Evolutionary conservation across 176 grass and related monocot species (phyloP).

Genomic region (Bromus sterilis): DNA sequence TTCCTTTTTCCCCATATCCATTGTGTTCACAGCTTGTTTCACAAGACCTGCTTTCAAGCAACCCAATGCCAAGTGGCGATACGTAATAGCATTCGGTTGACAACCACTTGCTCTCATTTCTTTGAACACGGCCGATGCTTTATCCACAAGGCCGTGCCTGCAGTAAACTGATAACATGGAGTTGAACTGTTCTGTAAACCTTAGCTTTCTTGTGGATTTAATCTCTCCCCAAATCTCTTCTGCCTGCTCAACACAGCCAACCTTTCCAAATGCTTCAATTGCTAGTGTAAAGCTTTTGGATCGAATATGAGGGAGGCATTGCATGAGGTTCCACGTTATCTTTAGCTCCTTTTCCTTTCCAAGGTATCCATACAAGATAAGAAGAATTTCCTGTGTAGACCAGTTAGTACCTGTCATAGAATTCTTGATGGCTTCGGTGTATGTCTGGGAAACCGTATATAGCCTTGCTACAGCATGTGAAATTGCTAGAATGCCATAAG

Average conservation of each 20-base stretch:
- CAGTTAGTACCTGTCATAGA: constrained; percentile 75
- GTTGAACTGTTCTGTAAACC: constrained; percentile 66
- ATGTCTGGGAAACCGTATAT: constrained; percentile 58
- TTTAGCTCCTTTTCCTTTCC: constrained; percentile 64
- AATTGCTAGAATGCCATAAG: constrained; percentile 69
- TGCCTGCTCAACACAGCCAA: constrained; percentile 33
- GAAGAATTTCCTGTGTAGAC: constrained; percentile 86
- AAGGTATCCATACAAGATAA: constrained; percentile 75
- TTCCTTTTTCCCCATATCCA: constrained; percentile 65
- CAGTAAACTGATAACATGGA: constrained; percentile 80
- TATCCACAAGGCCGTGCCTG: constrained; percentile 56
- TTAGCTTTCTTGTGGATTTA: constrained; percentile 47
- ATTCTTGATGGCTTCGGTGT: constrained; percentile 71
- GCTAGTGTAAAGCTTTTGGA: constrained; percentile 68
- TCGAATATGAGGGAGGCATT: constrained; percentile 58
- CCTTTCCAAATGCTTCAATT: constrained; percentile 84
- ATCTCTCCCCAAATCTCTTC: constrained; percentile 64
- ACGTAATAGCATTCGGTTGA: constrained; percentile 85
- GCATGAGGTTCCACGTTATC: constrained; percentile 54
- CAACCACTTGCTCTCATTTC: constrained; percentile 69
- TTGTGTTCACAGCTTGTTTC: constrained; percentile 68
- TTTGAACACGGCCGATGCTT: constrained; percentile 73
- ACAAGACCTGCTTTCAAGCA: constrained; percentile 76
- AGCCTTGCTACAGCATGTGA: constrained; percentile 83
- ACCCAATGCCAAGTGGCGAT: constrained; percentile 70